Percentiles rank a stretch among this genome's conserved stretches.
Evolutionary conservation across 805 yeast species (phyloP).

Genomic region (Yarrowia divulgata): DNA sequence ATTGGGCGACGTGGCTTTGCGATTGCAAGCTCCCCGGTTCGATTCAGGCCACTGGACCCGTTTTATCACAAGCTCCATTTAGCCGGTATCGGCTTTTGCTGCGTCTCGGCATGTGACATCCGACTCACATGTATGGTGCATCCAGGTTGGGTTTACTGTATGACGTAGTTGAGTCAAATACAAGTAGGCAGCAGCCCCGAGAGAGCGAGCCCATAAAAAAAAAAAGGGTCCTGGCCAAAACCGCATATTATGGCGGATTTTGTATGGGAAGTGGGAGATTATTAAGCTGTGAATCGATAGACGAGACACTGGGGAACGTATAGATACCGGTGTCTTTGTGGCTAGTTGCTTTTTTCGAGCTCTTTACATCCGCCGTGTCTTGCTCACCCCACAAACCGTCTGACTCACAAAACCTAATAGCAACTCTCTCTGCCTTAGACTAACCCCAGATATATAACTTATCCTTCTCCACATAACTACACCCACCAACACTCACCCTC

Average conservation of each 20-base stretch:
- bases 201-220: neutral
- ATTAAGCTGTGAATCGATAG: neutral
- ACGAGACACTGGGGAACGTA: neutral
- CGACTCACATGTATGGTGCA: conserved; percentile 6
- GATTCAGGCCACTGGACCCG: neutral
- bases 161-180: conserved; percentile 21
- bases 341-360: neutral
- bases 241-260: neutral
- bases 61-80: neutral
- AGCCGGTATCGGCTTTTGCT: conserved; percentile 27
- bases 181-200: neutral
- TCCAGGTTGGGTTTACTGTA: neutral
- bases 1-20: neutral
- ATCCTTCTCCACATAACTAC: conserved; percentile 30
- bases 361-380: neutral
- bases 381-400: conserved; percentile 27
- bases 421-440: conserved; percentile 28
- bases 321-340: neutral
- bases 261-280: neutral
- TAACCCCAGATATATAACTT: conserved; percentile 38
- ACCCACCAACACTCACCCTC: neutral
- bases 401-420: conserved; percentile 34
- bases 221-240: neutral
- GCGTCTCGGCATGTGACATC: conserved; percentile 37
- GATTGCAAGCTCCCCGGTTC: neutral